Percentiles rank a stretch among this genome's conserved stretches.
Conservation (phyloP, 176 grass and related monocot species). For the Oryza coarctata region DNA sequence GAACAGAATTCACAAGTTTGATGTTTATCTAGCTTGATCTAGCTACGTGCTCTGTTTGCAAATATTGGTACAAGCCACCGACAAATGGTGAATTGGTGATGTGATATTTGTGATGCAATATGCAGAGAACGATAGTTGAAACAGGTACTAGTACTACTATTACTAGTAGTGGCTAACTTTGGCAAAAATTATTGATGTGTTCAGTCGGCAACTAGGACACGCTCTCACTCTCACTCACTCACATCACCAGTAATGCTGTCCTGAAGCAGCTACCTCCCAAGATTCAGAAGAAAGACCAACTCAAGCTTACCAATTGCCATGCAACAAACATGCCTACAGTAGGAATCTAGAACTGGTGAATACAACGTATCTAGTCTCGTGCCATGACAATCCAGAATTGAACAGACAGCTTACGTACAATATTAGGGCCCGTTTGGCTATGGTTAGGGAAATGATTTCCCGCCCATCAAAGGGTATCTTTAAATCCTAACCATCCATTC, state of each 20-base stretch:
- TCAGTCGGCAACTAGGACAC: background rate
- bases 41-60: background rate
- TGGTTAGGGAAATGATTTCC: no score
- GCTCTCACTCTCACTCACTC: background rate
- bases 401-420: constrained; percentile 6
- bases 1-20: background rate
- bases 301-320: background rate
- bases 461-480: no score
- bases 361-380: background rate
- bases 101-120: background rate
- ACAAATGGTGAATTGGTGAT: constrained; percentile 5
- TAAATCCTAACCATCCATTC: no score
- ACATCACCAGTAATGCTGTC: background rate
- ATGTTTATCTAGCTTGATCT: background rate
- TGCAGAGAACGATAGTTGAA: background rate
- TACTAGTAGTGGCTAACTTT: background rate
- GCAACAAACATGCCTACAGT: background rate
- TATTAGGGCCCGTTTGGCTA: no score
- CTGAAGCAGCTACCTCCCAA: background rate
- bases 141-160: no score
- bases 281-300: background rate
- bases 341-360: background rate
- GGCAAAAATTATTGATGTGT: background rate
- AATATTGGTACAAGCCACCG: constrained; percentile 18
- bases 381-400: background rate